Base-by-base conservation (phyloP, 1,284 basidiomycete genomes). In the Cutaneotrichosporon spelunceum region DNA sequence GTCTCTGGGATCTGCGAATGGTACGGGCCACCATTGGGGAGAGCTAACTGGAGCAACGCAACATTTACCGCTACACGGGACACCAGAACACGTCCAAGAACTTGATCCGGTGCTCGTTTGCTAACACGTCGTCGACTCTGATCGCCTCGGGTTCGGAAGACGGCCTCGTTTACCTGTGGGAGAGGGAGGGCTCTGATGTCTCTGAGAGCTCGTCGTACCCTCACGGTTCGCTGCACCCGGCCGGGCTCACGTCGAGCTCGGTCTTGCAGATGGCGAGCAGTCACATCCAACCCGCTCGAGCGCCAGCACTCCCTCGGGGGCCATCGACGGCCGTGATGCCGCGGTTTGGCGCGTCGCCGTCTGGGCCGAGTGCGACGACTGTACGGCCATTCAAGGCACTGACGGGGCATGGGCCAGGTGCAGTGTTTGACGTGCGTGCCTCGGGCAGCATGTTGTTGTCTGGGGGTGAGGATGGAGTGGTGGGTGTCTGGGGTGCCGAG, bases 1-100 rank as follows among this genome's bases (percentile, higher is more conserved):
- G 79, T 9, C 60, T 79, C 24, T 78, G 74, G 72, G 78, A 79
- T 65, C 64, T 79, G 16, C 66, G 78, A 39, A 80, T 79, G 78
- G 76, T 79, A 58, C 62, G 75, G 64, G 13, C 19, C 4, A 1
- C 30, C 14, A 21, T 13, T 11, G 14, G 7, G 13, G 10, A 24
- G 10, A 29, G 16, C 65, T 59, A 42, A 55, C 53, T 6, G 19
- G 62, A 79, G 78, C 75, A 77, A 66, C 71, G 73, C 10, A 79
- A 78, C 27, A 64, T 82, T 4, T 78, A 79, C 56, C 68, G 81
- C 3, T 83, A 82, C 69, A 81, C 78, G 27, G 80, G 81, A 0
- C 79, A 82, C 61, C 81, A 81, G 65, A 83, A 83, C 65, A 82
- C 81, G 11, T 79, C 79, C 24, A 81, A 82, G 65, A 82, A 82